phyloP scores from a whole-genome alignment of 2,329 filamentous ascomycete genomes.

The Tolypocladium pustulatum region DNA sequence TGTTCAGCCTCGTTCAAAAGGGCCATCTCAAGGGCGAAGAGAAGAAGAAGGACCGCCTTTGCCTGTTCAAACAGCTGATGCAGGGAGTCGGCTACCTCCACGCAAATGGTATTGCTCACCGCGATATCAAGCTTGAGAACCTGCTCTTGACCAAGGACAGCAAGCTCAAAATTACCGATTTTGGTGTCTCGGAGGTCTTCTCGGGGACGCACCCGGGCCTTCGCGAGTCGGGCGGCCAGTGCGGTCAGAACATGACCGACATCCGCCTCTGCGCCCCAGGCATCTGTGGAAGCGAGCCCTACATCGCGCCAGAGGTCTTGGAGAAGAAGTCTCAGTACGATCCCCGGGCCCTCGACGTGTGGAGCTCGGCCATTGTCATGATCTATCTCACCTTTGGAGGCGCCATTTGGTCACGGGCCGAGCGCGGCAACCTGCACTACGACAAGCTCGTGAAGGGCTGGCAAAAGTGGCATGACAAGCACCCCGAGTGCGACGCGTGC shows the following conservation, averaged over 20 bases:
- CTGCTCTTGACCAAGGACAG: constrained; percentile 68
- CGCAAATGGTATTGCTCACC: constrained; percentile 74
- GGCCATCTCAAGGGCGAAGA: constrained; percentile 56
- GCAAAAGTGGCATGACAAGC: constrained; percentile 53
- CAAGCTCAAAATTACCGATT: constrained; percentile 83
- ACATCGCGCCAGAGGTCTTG: constrained; percentile 79
- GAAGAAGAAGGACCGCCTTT: constrained; percentile 59
- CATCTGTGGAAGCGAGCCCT: constrained; percentile 76
- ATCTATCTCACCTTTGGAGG: constrained; percentile 64
- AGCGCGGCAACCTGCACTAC: constrained; percentile 47
- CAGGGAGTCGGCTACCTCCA: constrained; percentile 78
- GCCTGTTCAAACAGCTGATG: constrained; percentile 82
- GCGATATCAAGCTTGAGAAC: constrained; percentile 87
- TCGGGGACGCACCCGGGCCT: constrained; percentile 71
- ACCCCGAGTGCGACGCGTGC: constrained; percentile 25
- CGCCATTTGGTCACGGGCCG: constrained; percentile 64
- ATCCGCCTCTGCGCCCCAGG: constrained; percentile 65
- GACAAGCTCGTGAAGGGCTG: constrained; percentile 55
- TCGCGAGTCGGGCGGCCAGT: constrained; percentile 60
- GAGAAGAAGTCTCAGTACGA: constrained; percentile 56
- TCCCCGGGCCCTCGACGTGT: constrained; percentile 72
- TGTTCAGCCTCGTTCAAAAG: constrained; percentile 65
- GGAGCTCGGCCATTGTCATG: constrained; percentile 78
- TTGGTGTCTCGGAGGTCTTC: constrained; percentile 83
- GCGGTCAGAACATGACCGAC: constrained; percentile 61